Evolutionary conservation across 805 yeast species (phyloP).

Genomic region (Blastobotrys muscicola): DNA sequence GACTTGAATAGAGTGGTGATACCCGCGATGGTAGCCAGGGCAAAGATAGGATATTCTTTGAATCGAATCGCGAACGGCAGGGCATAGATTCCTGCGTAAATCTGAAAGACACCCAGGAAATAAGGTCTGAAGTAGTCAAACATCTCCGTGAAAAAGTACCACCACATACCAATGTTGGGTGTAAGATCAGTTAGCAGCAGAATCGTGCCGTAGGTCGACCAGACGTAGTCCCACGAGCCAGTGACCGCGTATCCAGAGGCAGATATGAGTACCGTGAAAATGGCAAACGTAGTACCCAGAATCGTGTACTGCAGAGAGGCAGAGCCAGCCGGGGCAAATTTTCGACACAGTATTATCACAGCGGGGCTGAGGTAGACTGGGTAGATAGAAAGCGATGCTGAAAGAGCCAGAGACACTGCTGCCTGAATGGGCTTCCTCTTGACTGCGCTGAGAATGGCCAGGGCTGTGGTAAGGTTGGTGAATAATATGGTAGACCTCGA

Average conservation of each 20-base stretch:
- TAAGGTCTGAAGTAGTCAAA: constrained; percentile 82
- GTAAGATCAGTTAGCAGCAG: constrained; percentile 58
- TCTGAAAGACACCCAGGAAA: constrained; percentile 73
- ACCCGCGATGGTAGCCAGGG: constrained; percentile 39
- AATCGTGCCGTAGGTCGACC: constrained; percentile 41
- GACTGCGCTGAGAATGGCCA: constrained; percentile 38
- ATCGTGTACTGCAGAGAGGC: constrained; percentile 2
- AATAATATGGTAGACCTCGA: constrained; percentile 60
- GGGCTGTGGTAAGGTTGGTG: constrained; percentile 47
- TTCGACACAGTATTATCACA: constrained; percentile 27
- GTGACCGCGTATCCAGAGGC: constrained; percentile 21
- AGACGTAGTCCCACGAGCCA: constrained; percentile 35
- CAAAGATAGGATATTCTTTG: constrained; percentile 47
- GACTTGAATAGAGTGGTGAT: constrained; percentile 61
- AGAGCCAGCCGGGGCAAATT: constrained; percentile 6
- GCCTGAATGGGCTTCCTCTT: constrained; percentile 34
- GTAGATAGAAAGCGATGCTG: constrained; percentile 54
- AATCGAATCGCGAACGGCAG: constrained; percentile 71
- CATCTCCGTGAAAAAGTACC: constrained; percentile 96
- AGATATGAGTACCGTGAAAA: constrained; percentile 12
- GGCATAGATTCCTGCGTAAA: constrained; percentile 56
- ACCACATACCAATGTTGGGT: constrained; percentile 95
- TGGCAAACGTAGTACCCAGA: constrained; percentile 11
- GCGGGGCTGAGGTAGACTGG: constrained; percentile 57
- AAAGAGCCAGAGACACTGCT: constrained; percentile 46